These are phyloP conservation scores for Mediolabrus comicus DNA, from an alignment of 108 stramenopile species.

Conservation along the genomic window DNA sequence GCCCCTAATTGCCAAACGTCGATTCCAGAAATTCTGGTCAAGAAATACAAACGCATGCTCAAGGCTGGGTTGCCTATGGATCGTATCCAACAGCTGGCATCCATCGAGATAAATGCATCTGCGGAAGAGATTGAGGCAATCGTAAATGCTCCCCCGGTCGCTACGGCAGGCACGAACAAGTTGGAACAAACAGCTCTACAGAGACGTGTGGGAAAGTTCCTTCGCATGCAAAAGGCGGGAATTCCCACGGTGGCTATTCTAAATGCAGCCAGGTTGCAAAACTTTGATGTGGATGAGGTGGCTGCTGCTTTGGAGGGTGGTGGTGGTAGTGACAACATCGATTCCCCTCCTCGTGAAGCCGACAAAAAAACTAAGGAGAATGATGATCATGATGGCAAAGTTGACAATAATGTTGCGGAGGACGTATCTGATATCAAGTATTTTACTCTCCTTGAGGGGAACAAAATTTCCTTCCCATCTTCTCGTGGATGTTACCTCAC, in stretches of 20 bases:
- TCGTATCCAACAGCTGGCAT: constrained; percentile 42
- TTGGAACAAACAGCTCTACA: background rate
- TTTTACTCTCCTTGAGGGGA: constrained; percentile 1
- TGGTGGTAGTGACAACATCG: too few relatives aligned
- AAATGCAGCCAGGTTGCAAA: constrained; percentile 41
- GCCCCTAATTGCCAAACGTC: background rate
- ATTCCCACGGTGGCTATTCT: constrained; percentile 42
- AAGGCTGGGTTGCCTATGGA: constrained; percentile 41
- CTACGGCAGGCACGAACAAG: background rate
- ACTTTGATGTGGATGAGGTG: constrained; percentile 28
- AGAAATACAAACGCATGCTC: constrained; percentile 57
- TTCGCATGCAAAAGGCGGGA: constrained; percentile 39
- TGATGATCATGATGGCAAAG: background rate
- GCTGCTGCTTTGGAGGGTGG: constrained; percentile 6
- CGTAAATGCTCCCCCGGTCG: background rate
- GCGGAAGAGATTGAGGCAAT: constrained; percentile 13
- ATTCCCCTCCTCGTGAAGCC: background rate
- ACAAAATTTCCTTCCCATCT: constrained; percentile 22
- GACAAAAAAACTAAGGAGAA: background rate
- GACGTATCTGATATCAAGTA: background rate
- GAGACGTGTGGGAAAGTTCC: constrained; percentile 15
- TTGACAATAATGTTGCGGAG: background rate
- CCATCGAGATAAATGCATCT: constrained; percentile 16
- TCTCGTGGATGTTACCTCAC: constrained; percentile 19
- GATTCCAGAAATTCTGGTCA: constrained; percentile 42